These are phyloP conservation scores for Endothia cerciana DNA, from an alignment of 2,329 filamentous ascomycete species.

Conservation along the genomic window DNA sequence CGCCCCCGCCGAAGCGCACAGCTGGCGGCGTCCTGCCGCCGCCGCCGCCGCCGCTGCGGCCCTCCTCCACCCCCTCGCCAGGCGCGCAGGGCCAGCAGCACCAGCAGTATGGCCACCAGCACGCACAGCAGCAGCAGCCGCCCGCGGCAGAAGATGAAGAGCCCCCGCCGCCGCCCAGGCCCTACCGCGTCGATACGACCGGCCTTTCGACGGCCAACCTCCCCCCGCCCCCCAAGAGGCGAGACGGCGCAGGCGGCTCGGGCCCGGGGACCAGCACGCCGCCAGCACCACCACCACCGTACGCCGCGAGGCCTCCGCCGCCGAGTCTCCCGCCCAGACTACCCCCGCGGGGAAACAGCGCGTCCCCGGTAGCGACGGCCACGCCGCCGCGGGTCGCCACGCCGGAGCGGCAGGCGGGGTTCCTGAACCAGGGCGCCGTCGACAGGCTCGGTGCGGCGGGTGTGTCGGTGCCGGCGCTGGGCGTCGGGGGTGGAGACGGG, in stretches of 20 bases:
- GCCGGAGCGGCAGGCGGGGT: conserved; percentile 31
- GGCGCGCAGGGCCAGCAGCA: conserved; percentile 33
- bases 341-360: conserved; percentile 52
- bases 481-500: conserved; percentile 57
- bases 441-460: conserved; percentile 73
- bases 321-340: conserved; percentile 74
- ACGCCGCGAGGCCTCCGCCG: conserved; percentile 47
- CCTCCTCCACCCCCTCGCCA: conserved; percentile 44
- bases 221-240: conserved; percentile 69
- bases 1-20: conserved; percentile 74
- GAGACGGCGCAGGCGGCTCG: conserved; percentile 44
- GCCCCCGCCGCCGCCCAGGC: conserved; percentile 58
- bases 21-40: conserved; percentile 30
- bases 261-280: conserved; percentile 34
- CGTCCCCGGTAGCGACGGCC: conserved; percentile 47
- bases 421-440: conserved; percentile 61
- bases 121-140: conserved; percentile 34
- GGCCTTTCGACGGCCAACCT: conserved; percentile 70
- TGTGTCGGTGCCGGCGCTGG: conserved; percentile 76
- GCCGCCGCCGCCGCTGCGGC: conserved; percentile 27
- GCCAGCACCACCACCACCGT: conserved; percentile 33
- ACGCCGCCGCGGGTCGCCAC: conserved; percentile 13
- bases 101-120: conserved; percentile 28
- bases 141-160: conserved; percentile 37
- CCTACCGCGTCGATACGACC: conserved; percentile 71